These are phyloP conservation scores for Sindora glabra DNA, from an alignment of 306 rosid species.

Conservation along the genomic window DNA sequence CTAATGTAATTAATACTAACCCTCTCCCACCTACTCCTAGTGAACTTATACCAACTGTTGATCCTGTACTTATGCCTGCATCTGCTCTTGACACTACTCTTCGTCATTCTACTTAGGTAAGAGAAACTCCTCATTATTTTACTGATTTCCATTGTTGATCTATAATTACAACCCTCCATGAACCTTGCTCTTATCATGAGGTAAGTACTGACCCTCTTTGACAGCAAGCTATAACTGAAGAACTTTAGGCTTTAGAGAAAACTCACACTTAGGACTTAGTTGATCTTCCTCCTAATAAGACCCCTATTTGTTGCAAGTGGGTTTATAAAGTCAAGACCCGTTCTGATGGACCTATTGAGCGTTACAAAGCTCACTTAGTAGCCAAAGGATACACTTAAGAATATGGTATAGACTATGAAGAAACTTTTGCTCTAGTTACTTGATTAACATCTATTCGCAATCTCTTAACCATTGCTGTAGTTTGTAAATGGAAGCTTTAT, in stretches of 20 bases:
- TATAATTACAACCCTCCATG: neutral
- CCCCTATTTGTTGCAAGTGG: neutral
- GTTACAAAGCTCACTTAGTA: neutral
- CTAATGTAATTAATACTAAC: no score
- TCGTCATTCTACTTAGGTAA: neutral
- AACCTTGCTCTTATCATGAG: neutral
- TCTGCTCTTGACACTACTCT: no score
- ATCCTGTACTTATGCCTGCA: neutral
- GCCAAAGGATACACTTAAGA: neutral
- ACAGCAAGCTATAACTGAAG: neutral
- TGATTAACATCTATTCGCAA: neutral
- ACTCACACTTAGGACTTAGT: neutral
- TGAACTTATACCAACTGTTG: no score
- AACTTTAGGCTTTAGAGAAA: neutral
- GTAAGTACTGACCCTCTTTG: neutral
- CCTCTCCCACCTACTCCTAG: no score
- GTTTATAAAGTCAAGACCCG: neutral
- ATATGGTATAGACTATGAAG: neutral
- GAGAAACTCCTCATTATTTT: neutral
- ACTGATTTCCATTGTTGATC: neutral
- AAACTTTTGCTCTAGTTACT: neutral
- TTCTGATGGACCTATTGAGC: neutral
- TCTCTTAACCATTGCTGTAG: neutral
- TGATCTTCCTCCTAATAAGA: neutral
- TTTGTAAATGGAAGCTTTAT: neutral